Evolutionary conservation across 768 basidiomycete species (phyloP), one percentile per base, ranked within the genome.

Genomic region (Coprinopsis sp.): DNA sequence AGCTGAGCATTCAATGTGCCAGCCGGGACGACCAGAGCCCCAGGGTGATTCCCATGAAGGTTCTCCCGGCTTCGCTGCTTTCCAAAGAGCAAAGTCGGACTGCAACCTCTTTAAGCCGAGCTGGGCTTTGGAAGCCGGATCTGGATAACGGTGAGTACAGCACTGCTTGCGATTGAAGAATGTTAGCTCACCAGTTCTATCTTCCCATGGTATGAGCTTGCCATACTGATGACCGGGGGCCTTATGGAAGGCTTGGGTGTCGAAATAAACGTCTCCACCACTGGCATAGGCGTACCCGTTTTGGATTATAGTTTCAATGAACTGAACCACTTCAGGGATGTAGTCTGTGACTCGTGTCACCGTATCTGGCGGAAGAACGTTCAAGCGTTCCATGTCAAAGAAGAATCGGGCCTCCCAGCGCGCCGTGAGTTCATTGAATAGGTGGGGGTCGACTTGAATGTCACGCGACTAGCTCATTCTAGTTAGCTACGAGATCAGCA

Each of bases 1-100:
- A 27, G 96, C 95, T 3, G 91, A 94, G 67, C 95, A 99, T 64
- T 99, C 95, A 49, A 99, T 98, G 63, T 99, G 95, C 95, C 95
- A 99, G 13, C 95, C 95, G 3, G 95, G 95, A 33, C 95, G 77
- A n/a, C 94, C 93, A 33, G 71, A 72, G 14, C 96, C 96, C 96
- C 96, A 99, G 4, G 91, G 87, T 10, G 93, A 96, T 0, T 85
- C 81, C 95, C 96, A 99, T 3, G 84, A 84, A 2, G 96, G 96
- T 64, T 99, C 96, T 6, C 96, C 96, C 2, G 91, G 81, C 70
- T 93, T 95, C 24, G 91, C 91, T 2, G 88, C 83, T 67, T 99
- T 99, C 96, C 96, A 99, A 11, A 99, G 72, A 4, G 96, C 96
- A 65, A 99, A 99, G 67, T 99, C 96, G 6, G 93, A 76, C 1